Evolutionary conservation across 306 rosid genomes (phyloP), one percentile per base, ranked within the genome.

Genomic region (Trifolium repens): DNA sequence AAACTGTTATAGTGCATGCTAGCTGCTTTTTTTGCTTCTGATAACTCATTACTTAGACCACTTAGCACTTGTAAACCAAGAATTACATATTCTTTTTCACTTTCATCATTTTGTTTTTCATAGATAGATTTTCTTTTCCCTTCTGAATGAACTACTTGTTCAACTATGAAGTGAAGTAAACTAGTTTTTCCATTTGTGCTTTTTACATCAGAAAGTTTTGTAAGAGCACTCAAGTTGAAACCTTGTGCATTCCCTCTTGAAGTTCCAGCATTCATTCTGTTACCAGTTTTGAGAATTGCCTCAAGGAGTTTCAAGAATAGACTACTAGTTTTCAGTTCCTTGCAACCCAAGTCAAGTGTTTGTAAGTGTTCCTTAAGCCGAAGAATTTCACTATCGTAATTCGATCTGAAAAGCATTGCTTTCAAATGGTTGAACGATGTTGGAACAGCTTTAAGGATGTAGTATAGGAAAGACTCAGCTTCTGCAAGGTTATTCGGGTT

Each of bases 221-320:
- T 69, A 34, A 94, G 97, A 60, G 97, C 75, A 19, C 67, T 83
- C 14, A 92, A 83, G 77, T 94, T 88, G 89, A 94, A 94, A 7
- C 91, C 98, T 77, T 87, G 89, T 7, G 92, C 96, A 75, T 86
- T 87, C 34, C 96, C 98, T 81, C 97, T 84, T 3, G 90, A 72
- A 46, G 98, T 94, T 74, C 97, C 98, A 17, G 93, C 91, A 80
- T 94, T 94, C 98, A 94, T 85, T 42, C 88, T 71, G 67, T 91
- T 91, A 49, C 97, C 92, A 4, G 98, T 89, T 81, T 89, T 94
- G 83, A 94, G 93, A 80, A 92, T 88, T 35, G 96, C 97, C 74
- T 94, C 97, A 0, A 94, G 89, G 16, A 94, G 93, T 75, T 87
- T 94, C 37, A 88, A 73, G 69, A 94, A 88, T 8, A 94, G 76